Percentiles rank a stretch among this genome's conserved stretches.
These are phyloP conservation scores for Phellopilus nigrolimitatus DNA, from an alignment of 1,284 basidiomycete species.

Conservation along the genomic window DNA sequence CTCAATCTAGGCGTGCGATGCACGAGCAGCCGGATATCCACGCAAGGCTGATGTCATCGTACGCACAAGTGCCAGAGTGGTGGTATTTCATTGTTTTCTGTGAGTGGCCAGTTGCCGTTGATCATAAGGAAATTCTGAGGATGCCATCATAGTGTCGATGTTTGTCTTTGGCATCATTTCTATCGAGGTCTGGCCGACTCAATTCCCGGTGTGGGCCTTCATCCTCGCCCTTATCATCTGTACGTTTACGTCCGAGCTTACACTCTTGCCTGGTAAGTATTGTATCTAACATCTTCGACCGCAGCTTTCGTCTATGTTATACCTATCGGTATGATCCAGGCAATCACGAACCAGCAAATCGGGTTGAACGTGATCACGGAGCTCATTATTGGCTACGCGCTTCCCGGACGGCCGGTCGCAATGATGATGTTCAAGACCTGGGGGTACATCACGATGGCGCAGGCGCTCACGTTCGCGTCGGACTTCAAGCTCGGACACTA, in stretches of 20 bases:
- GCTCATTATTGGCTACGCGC: constrained; percentile 38
- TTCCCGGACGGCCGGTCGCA: constrained; percentile 33
- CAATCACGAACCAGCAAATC: constrained; percentile 42
- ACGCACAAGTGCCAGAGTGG: constrained; percentile 24
- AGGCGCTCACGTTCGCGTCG: constrained; percentile 31
- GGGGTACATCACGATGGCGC: constrained; percentile 37
- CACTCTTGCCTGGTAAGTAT: background rate
- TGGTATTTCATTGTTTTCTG: constrained; percentile 23
- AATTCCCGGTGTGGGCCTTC: constrained; percentile 35
- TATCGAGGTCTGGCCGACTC: constrained; percentile 31
- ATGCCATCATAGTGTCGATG: constrained; percentile 20
- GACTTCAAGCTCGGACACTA: constrained; percentile 37
- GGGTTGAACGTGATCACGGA: constrained; percentile 43
- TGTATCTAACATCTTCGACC: background rate
- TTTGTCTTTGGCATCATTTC: constrained; percentile 32
- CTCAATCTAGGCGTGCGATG: constrained; percentile 27
- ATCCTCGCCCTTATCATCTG: constrained; percentile 33
- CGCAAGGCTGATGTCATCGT: constrained; percentile 25
- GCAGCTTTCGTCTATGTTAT: constrained; percentile 39
- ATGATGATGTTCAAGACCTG: constrained; percentile 38
- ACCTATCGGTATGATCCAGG: constrained; percentile 43
- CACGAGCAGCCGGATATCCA: constrained; percentile 27
- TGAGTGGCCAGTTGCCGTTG: no score
- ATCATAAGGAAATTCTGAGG: no score
- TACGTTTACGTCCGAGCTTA: background rate